Percentiles rank a stretch among this genome's conserved stretches.
Evolutionary conservation across 495 filamentous ascomycete genomes (phyloP).

Genomic region (Tetracladium marchalianum): DNA sequence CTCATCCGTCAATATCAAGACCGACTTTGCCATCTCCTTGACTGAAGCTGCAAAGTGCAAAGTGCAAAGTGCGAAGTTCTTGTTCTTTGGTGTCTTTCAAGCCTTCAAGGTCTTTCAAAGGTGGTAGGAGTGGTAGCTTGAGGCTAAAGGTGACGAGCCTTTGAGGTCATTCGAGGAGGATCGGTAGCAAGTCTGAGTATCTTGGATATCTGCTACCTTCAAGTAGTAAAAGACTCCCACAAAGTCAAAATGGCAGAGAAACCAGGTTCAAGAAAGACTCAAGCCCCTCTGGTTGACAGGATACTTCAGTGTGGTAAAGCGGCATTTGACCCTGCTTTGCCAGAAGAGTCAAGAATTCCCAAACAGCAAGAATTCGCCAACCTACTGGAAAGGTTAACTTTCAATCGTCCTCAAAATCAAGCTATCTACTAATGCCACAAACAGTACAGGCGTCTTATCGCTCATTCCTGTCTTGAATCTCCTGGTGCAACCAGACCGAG

Average conservation of each 20-base stretch:
- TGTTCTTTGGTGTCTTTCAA: too few relatives aligned
- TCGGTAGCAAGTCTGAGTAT: too few relatives aligned
- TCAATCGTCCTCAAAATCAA: background rate
- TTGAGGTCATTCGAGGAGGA: too few relatives aligned
- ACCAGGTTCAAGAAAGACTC: background rate
- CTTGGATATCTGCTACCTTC: background rate
- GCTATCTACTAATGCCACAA: conserved; percentile 1
- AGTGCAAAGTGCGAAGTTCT: too few relatives aligned
- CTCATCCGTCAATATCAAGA: too few relatives aligned
- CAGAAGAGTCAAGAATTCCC: conserved; percentile 5
- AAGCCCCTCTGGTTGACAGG: conserved; percentile 12
- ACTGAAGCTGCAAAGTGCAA: too few relatives aligned
- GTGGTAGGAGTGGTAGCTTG: too few relatives aligned
- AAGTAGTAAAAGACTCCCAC: background rate
- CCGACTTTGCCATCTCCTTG: too few relatives aligned
- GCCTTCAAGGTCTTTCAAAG: too few relatives aligned
- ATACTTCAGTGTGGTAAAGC: conserved; percentile 15
- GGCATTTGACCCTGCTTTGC: conserved; percentile 16
- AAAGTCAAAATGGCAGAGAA: background rate
- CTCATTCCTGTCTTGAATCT: conserved; percentile 36
- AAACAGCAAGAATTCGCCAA: conserved; percentile 8
- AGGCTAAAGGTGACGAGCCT: too few relatives aligned
- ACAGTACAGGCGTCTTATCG: conserved; percentile 32
- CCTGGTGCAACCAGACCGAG: conserved; percentile 32
- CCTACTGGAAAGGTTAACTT: conserved; percentile 15